Conservation (phyloP, 2,329 filamentous ascomycete genomes). For the Cladosporium colombiae region DNA sequence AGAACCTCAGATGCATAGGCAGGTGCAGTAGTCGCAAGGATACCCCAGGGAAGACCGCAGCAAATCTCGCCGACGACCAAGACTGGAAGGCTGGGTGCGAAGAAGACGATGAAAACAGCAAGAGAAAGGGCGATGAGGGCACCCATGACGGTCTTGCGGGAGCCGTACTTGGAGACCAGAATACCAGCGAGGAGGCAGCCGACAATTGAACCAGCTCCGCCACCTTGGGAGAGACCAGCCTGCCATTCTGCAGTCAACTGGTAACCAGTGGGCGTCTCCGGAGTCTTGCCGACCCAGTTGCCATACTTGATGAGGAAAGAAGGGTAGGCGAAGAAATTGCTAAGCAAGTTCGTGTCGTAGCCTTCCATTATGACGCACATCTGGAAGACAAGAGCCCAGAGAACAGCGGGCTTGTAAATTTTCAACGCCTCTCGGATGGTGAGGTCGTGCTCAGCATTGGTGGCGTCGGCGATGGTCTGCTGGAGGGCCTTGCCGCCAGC, state of each 20-base stretch:
- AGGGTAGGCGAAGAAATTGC: constrained; percentile 39
- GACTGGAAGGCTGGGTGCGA: constrained; percentile 38
- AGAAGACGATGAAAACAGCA: constrained; percentile 55
- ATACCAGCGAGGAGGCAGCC: constrained; percentile 68
- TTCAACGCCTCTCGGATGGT: constrained; percentile 38
- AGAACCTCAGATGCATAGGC: constrained; percentile 44
- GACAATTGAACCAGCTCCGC: constrained; percentile 57
- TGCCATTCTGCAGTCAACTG: constrained; percentile 59
- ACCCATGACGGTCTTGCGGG: constrained; percentile 56
- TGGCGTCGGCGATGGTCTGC: constrained; percentile 27
- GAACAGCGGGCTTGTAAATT: constrained; percentile 39
- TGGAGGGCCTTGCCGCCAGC: constrained; percentile 14
- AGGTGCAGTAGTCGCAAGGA: constrained; percentile 36
- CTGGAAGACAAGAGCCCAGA: constrained; percentile 39
- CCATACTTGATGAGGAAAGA: constrained; percentile 44
- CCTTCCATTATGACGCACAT: constrained; percentile 45
- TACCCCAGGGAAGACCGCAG: constrained; percentile 36
- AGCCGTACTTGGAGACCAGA: constrained; percentile 54
- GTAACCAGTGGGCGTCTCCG: constrained; percentile 35
- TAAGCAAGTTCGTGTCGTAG: constrained; percentile 42
- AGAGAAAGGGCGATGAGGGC: constrained; percentile 55
- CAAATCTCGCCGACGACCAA: constrained; percentile 31
- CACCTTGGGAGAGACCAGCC: constrained; percentile 57
- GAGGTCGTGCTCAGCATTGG: constrained; percentile 26
- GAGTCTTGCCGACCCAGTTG: constrained; percentile 13